Percentiles rank a stretch among this genome's conserved stretches.
These are phyloP conservation scores for Leccinum fibrillosum DNA, from an alignment of 768 basidiomycete genomes.

Conservation along the genomic window DNA sequence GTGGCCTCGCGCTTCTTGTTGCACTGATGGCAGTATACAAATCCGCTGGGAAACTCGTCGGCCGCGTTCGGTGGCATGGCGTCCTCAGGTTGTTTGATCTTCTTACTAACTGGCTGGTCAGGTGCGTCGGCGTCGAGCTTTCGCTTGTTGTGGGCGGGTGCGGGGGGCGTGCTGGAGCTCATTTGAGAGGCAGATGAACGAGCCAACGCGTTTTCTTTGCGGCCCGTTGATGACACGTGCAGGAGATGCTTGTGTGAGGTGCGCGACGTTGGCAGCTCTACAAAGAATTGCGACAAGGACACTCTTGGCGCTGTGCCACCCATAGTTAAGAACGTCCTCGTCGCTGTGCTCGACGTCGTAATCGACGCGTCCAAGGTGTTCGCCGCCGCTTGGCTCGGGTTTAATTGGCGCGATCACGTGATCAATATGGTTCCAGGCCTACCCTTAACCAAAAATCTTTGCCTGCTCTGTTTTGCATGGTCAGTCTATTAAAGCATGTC, in stretches of 20 bases:
- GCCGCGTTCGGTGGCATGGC: constrained; percentile 13
- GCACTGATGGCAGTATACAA: constrained; percentile 71
- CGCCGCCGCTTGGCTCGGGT: not conserved
- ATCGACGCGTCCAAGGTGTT: constrained; percentile 23
- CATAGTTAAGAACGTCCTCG: constrained; percentile 12
- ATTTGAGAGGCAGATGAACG: constrained; percentile 31
- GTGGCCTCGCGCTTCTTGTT: constrained; percentile 53
- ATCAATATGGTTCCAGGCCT: constrained; percentile 15
- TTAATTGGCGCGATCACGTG: constrained; percentile 33
- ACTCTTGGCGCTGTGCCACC: constrained; percentile 26
- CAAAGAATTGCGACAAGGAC: constrained; percentile 37
- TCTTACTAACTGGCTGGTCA: constrained; percentile 20
- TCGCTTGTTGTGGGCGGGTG: constrained; percentile 44
- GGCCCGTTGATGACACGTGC: constrained; percentile 30
- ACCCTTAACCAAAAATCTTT: constrained; percentile 31
- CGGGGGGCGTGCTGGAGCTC: constrained; percentile 28
- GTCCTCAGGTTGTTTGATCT: constrained; percentile 29
- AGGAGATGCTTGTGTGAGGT: constrained; percentile 16
- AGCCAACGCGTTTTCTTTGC: constrained; percentile 47
- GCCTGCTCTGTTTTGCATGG: not conserved
- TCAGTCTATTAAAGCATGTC: constrained; percentile 49
- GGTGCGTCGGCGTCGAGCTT: constrained; percentile 37
- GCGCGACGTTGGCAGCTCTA: constrained; percentile 50
- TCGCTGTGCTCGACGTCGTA: constrained; percentile 13
- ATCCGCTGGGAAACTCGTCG: constrained; percentile 36